A percentile compares a stretch with the other conserved stretches of the same genome.
Conservation (phyloP, 2,329 filamentous ascomycete genomes). For the Penicillium expansum region DNA sequence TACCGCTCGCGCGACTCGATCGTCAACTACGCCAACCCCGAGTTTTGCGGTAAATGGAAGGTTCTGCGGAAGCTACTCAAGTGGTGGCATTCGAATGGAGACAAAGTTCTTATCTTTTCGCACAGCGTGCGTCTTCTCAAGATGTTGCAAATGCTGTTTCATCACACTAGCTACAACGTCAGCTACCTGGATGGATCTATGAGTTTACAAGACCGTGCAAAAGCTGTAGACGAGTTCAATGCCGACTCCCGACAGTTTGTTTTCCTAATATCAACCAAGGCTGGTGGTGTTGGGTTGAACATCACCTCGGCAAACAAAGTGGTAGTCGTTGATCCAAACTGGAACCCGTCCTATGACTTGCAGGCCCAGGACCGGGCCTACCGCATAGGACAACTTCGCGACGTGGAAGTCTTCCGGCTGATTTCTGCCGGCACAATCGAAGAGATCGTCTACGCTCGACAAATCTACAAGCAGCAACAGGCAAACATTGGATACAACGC, state of each 20-base stretch:
- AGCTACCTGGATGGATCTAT: constrained; percentile 87
- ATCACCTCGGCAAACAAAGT: constrained; percentile 98
- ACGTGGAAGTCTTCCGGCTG: constrained; percentile 93
- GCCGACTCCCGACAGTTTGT: constrained; percentile 83
- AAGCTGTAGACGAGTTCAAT: constrained; percentile 87
- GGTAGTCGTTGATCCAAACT: constrained; percentile 93
- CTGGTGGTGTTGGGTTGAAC: constrained; percentile 90
- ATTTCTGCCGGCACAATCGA: constrained; percentile 91
- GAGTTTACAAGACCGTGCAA: constrained; percentile 76
- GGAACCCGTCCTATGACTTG: constrained; percentile 92
- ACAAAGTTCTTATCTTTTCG: constrained; percentile 94
- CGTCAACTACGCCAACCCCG: constrained; percentile 74
- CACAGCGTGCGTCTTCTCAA: constrained; percentile 82
- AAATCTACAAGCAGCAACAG: constrained; percentile 99
- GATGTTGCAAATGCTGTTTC: constrained; percentile 82
- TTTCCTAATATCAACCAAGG: constrained; percentile 91
- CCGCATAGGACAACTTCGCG: constrained; percentile 85
- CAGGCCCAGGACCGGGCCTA: constrained; percentile 97
- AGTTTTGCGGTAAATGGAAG: constrained; percentile 97
- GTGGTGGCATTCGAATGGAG: constrained; percentile 85
- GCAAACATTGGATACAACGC: constrained; percentile 97
- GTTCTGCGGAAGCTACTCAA: constrained; percentile 80
- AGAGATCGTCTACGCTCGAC: constrained; percentile 92
- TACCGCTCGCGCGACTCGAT: constrained; percentile 76
- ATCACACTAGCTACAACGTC: constrained; percentile 83